Percentiles rank a stretch among this genome's conserved stretches.
Evolutionary conservation across 148 eudicot species (phyloP).

Genomic region (Talinum fruticosum): DNA sequence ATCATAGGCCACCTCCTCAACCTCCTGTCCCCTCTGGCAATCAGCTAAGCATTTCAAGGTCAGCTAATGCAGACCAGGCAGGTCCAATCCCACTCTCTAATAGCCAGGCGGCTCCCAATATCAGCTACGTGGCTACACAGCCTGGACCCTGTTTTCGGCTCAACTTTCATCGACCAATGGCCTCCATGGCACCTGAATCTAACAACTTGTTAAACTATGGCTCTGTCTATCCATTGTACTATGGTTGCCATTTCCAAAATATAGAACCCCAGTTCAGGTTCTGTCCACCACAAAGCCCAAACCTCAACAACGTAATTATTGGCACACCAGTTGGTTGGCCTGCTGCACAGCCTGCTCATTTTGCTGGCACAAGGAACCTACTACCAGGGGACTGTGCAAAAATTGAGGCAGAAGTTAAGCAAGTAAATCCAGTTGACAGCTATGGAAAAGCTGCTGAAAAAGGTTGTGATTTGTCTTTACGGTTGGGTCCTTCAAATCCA

Average conservation of each 20-base stretch:
- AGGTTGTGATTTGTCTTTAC: constrained; percentile 72
- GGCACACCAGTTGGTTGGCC: constrained; percentile 70
- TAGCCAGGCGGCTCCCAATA: constrained; percentile 28
- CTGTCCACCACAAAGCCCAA: constrained; percentile 35
- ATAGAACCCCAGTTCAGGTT: constrained; percentile 32
- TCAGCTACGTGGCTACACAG: constrained; percentile 28
- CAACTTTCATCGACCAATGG: constrained; percentile 26
- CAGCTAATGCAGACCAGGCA: constrained; percentile 27
- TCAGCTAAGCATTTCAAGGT: constrained; percentile 33
- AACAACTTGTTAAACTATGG: constrained; percentile 33
- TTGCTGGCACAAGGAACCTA: constrained; percentile 35
- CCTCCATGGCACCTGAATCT: constrained; percentile 29
- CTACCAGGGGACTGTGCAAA: constrained; percentile 28
- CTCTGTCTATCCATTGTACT: constrained; percentile 68
- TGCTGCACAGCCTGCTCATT: constrained; percentile 35
- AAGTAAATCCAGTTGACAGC: constrained; percentile 26
- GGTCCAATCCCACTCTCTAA: constrained; percentile 29
- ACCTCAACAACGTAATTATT: constrained; percentile 45
- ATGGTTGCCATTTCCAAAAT: constrained; percentile 43
- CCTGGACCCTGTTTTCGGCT: constrained; percentile 26
- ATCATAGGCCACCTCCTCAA: constrained; percentile 34
- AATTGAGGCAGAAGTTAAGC: constrained; percentile 15
- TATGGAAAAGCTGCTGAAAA: constrained; percentile 31
- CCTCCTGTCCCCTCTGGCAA: constrained; percentile 31
- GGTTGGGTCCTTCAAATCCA: constrained; percentile 61